A percentile compares a stretch with the other conserved stretches of the same genome.
Evolutionary conservation across 441 rosid genomes (phyloP).

Genomic region (Isatis lusitanica): DNA sequence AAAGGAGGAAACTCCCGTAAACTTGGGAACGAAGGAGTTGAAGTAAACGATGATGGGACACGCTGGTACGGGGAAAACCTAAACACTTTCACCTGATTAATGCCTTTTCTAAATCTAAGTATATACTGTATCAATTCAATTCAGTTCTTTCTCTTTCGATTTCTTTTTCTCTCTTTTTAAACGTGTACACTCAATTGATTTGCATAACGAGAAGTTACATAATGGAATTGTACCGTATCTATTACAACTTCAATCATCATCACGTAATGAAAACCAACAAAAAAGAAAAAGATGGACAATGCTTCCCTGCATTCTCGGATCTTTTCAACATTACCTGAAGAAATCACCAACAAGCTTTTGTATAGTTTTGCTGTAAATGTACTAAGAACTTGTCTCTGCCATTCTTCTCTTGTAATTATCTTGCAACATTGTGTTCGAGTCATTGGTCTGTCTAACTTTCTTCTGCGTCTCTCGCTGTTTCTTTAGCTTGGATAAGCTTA

Average conservation of each 20-base stretch:
- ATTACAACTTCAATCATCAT: not conserved
- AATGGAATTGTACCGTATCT: not conserved
- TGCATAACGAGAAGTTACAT: too few species aligned
- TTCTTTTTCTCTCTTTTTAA: not conserved
- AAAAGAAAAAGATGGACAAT: not conserved
- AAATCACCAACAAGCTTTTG: conserved; percentile 7
- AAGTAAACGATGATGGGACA: not conserved
- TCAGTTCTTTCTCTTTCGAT: not conserved
- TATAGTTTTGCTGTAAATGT: not conserved
- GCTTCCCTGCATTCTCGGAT: conserved; percentile 8
- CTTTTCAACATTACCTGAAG: conserved; percentile 15
- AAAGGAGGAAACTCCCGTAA: conserved; percentile 25
- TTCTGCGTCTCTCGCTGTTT: conserved; percentile 41
- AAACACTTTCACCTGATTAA: not conserved
- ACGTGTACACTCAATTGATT: too few species aligned
- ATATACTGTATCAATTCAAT: not conserved
- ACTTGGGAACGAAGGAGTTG: not conserved
- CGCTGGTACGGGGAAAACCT: conserved; percentile 3
- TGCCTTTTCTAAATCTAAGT: not conserved
- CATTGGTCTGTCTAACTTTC: conserved; percentile 1
- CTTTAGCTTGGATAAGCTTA: conserved; percentile 60
- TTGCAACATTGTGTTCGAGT: conserved; percentile 22
- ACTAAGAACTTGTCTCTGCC: conserved; percentile 28
- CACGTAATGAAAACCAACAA: not conserved
- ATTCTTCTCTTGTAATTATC: conserved; percentile 27